These are phyloP conservation scores for Claviceps digitariae DNA, from an alignment of 2,329 filamentous ascomycete species.

Conservation along the genomic window DNA sequence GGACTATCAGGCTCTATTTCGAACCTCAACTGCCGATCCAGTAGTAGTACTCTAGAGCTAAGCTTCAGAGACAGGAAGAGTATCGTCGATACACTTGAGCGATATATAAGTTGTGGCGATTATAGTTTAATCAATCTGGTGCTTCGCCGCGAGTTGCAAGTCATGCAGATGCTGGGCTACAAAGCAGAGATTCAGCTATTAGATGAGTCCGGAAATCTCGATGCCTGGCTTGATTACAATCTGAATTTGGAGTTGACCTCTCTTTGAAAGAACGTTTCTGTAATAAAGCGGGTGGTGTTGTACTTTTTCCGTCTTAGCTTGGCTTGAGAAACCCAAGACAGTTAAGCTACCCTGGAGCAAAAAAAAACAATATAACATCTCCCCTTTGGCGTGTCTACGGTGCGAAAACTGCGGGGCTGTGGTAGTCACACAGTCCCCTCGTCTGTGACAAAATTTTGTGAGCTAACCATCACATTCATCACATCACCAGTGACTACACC, in stretches of 20 bases:
- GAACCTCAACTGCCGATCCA: conserved; percentile 15
- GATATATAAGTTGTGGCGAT: conserved; percentile 14
- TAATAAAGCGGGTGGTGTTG: neutral
- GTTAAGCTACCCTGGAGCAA: neutral
- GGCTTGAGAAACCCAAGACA: neutral
- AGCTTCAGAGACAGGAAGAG: conserved; percentile 43
- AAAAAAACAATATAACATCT: neutral
- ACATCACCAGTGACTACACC: conserved; percentile 1
- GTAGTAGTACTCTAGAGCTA: conserved; percentile 24
- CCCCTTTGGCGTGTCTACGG: conserved; percentile 11
- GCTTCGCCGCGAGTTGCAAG: conserved; percentile 46
- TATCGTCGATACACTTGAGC: conserved; percentile 39
- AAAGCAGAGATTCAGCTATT: conserved; percentile 70
- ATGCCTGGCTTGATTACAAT: conserved; percentile 34
- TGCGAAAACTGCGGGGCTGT: conserved; percentile 23
- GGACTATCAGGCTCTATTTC: conserved; percentile 8
- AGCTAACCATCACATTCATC: conserved; percentile 12
- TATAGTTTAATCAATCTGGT: neutral
- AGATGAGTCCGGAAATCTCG: conserved; percentile 39
- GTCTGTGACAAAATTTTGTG: conserved; percentile 11
- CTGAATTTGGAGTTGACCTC: conserved; percentile 13
- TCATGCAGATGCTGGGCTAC: conserved; percentile 59
- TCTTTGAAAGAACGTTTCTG: neutral
- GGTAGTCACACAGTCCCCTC: conserved; percentile 25
- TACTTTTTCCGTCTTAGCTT: neutral